Evolutionary conservation across 805 yeast species (phyloP).

Genomic region (Pichia nakasei): DNA sequence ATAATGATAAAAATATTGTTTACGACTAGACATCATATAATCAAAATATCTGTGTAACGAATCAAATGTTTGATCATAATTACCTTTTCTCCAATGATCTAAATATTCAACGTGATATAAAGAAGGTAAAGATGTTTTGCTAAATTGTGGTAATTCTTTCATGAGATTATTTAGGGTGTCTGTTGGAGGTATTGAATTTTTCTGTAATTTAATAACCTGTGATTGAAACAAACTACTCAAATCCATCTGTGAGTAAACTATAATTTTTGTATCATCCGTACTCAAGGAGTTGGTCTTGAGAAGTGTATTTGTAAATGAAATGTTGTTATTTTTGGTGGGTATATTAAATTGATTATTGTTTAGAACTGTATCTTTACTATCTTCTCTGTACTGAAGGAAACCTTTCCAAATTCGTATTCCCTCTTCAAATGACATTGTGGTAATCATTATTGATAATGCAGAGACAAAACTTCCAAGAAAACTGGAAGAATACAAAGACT

Average conservation of each 20-base stretch:
- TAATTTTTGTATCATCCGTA: not conserved
- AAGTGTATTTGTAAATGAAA: not conserved
- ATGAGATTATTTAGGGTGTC: slow-evolving; percentile 34
- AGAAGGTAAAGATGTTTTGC: slow-evolving; percentile 34
- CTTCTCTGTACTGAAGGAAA: slow-evolving; percentile 30
- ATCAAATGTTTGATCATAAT: slow-evolving; percentile 54
- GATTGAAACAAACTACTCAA: slow-evolving; percentile 40
- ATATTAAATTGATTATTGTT: not conserved
- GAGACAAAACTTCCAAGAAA: slow-evolving; percentile 40
- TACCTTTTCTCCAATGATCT: slow-evolving; percentile 47
- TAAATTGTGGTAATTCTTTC: slow-evolving; percentile 38
- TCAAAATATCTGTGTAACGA: slow-evolving; percentile 58
- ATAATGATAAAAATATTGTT: slow-evolving; percentile 62
- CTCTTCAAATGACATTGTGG: slow-evolving; percentile 40
- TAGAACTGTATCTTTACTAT: slow-evolving; percentile 6
- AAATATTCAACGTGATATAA: slow-evolving; percentile 52
- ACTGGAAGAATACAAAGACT: slow-evolving; percentile 25
- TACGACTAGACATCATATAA: slow-evolving; percentile 61
- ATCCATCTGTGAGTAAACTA: slow-evolving; percentile 37
- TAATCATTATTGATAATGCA: slow-evolving; percentile 31
- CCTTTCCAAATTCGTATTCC: slow-evolving; percentile 33
- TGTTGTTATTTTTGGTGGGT: not conserved
- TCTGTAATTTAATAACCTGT: slow-evolving; percentile 45
- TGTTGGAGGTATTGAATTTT: slow-evolving; percentile 43
- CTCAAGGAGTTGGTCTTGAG: not conserved